These are phyloP conservation scores for Dendrobium huoshanense DNA, from an alignment of 106 monocot species.

Conservation along the genomic window DNA sequence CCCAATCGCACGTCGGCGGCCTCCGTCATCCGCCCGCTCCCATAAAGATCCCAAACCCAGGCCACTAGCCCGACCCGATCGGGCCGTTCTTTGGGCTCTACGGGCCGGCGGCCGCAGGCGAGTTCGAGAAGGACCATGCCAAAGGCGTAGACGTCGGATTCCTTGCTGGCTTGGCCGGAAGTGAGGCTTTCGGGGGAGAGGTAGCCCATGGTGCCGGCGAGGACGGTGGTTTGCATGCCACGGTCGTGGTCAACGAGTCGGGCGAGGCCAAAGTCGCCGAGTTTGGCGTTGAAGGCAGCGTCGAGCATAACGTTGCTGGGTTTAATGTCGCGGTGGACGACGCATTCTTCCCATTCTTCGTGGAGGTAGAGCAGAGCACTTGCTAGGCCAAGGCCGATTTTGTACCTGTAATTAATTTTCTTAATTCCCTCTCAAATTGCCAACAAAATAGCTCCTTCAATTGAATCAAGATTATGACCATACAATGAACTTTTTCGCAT, in stretches of 20 bases:
- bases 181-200: constrained; percentile 14
- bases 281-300: constrained; percentile 11
- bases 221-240: constrained; percentile 18
- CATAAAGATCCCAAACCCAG: constrained; percentile 20
- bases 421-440: too few species aligned
- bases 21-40: constrained; percentile 5
- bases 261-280: constrained; percentile 25
- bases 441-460: too few species aligned
- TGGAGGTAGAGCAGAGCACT: constrained; percentile 55
- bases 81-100: not conserved
- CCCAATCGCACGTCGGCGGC: constrained; percentile 6
- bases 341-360: constrained; percentile 46
- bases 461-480: too few species aligned
- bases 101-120: constrained; percentile 6
- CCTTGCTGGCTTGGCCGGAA: constrained; percentile 14
- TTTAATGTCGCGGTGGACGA: constrained; percentile 39
- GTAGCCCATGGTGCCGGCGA: constrained; percentile 23
- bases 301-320: constrained; percentile 31
- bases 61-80: not conserved
- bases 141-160: constrained; percentile 24
- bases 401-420: constrained; percentile 19
- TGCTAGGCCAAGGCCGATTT: constrained; percentile 32
- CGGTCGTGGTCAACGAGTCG: constrained; percentile 15
- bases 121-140: constrained; percentile 23
- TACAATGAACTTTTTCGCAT: too few species aligned